Base-by-base conservation (phyloP, 2,329 filamentous ascomycete genomes). In the Dryadomyces quercus-mongolicae region DNA sequence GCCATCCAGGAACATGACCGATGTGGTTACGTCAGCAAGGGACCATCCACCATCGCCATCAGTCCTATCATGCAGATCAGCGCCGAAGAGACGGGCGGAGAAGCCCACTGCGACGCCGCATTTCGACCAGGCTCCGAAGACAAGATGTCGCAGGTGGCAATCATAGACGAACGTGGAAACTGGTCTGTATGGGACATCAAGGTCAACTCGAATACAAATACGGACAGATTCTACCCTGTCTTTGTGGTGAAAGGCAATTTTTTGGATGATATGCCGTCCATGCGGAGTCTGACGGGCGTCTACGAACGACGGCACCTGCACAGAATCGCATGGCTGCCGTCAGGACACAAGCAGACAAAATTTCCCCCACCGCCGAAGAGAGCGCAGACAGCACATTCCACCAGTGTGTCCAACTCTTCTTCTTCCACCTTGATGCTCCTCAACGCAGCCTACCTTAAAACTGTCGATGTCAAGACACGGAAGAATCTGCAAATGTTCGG, bases 131-230 rank as follows among this genome's bases (percentile, higher is more conserved):
- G 67, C 4, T 62, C 62, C 5, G 68, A 55, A 59, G 78, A 69
- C 64, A 68, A 71, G 12, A 75, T 71, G 16, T 75, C 80, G 1
- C 82, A 86, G 60, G 68, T 90, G 52, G 82, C 75, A 16, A 71
- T 89, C 25, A 71, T 90, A 18, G 84, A 90, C 61, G 72, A 80
- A 52, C 69, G 69, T 38, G 85, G 85, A 1, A 72, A 70, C 55
- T 91, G 86, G 86, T 81, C 72, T 46, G 66, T 88, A 4, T 88
- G 84, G 81, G 74, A 85, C 57, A 68, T 85, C 22, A 59, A 61
- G 13, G 70, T 68, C 53, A 70, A 55, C 36, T 62, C 57, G 62
- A 65, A 67, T 18, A 62, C 65, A 12, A 63, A 66, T 21, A 65
- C 67, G 20, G 68, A 63, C 34, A 66, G 34, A 9, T 60, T 68